Percentiles rank a stretch among this genome's conserved stretches.
Conservation (phyloP, 2,329 filamentous ascomycete species). For the Colletotrichum sp. region DNA sequence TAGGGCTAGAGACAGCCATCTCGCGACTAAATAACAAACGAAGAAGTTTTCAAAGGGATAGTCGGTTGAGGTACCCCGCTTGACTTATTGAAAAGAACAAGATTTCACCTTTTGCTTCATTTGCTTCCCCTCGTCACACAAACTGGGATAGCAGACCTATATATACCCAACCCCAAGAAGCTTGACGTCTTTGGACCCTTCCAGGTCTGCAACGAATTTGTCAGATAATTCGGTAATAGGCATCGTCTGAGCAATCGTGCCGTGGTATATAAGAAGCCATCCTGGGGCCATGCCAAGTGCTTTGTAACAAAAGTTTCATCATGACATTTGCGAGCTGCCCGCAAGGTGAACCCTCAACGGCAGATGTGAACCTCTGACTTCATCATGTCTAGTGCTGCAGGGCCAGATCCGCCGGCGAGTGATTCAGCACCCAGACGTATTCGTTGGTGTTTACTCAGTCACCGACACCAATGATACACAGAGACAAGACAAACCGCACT, state of each 20-base stretch:
- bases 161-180: not conserved
- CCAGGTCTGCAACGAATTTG: not conserved
- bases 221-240: not conserved
- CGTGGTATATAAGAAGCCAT: not conserved
- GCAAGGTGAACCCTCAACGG: too few relatives aligned
- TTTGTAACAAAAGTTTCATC: too few relatives aligned
- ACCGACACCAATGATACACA: not conserved
- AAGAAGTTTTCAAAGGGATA: rapidly evolving
- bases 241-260: rapidly evolving
- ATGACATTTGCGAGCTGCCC: too few relatives aligned
- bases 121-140: not conserved
- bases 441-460: not conserved
- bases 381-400: not conserved
- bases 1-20: rapidly evolving
- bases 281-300: not conserved
- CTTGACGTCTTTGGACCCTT: not conserved
- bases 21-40: rapidly evolving
- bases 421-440: not conserved
- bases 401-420: rapidly evolving
- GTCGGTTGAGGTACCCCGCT: rapidly evolving
- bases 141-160: not conserved
- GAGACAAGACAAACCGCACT: not conserved
- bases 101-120: rapidly evolving
- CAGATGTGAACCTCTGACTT: not conserved
- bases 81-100: not conserved